These are phyloP conservation scores for Didymella sp. DNA, from an alignment of 2,329 filamentous ascomycete genomes.

Conservation along the genomic window DNA sequence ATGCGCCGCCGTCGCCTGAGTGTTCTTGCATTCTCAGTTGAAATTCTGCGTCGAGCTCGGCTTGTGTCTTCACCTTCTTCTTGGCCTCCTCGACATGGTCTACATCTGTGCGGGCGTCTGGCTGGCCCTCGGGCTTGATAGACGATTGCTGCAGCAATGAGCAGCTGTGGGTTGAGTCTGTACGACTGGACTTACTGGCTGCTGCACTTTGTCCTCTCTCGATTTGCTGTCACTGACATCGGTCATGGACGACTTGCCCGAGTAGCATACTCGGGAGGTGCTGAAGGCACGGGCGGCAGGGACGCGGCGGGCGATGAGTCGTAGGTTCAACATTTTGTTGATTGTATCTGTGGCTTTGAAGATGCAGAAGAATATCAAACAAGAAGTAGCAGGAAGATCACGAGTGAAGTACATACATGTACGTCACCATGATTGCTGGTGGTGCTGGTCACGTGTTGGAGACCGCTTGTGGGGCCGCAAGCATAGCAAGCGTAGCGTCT, in stretches of 20 bases:
- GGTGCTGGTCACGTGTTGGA: slow-evolving; percentile 11
- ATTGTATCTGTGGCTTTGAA: background rate
- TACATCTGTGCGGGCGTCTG: slow-evolving; percentile 9
- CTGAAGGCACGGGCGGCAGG: slow-evolving; percentile 15
- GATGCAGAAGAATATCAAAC: background rate
- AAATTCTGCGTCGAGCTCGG: slow-evolving; percentile 72
- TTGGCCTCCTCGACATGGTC: slow-evolving; percentile 25
- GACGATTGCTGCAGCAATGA: slow-evolving; percentile 21
- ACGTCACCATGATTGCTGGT: slow-evolving; percentile 37
- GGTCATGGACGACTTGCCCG: slow-evolving; percentile 17
- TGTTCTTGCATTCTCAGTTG: slow-evolving; percentile 69
- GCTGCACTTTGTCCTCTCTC: slow-evolving; percentile 11
- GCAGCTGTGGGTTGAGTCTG: background rate
- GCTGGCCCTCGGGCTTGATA: slow-evolving; percentile 14
- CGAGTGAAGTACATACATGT: slow-evolving; percentile 1
- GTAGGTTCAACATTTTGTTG: slow-evolving; percentile 11
- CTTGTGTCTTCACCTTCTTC: slow-evolving; percentile 61
- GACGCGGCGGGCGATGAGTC: slow-evolving; percentile 5
- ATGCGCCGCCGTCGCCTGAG: slow-evolving; percentile 72
- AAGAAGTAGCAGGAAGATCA: background rate
- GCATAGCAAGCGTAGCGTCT: no score
- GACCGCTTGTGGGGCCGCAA: slow-evolving; percentile 1
- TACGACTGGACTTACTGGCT: slow-evolving; percentile 2
- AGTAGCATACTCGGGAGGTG: slow-evolving; percentile 9
- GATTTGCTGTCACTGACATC: slow-evolving; percentile 14